Evolutionary conservation across 805 yeast genomes (phyloP), one percentile per base, ranked within the genome.

Genomic region (Citeromyces matritensis): DNA sequence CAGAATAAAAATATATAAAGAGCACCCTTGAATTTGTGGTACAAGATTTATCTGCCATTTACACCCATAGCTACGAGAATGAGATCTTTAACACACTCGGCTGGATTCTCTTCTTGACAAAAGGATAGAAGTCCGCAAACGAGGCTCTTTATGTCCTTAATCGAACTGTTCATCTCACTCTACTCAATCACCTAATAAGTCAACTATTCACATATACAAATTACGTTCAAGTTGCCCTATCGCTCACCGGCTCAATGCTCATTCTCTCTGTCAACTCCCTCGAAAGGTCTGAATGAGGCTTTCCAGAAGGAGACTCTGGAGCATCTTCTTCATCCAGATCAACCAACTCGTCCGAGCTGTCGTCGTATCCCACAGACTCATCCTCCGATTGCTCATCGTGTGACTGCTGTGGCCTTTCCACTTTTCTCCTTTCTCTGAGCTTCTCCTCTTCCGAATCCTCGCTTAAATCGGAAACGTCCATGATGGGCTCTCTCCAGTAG

Each of bases 401-500:
- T 15, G 28, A 10, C 10, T 26, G 15, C 9, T 28, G 30, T 11
- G 13, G 21, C 10, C 14, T 32, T 29, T 14, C 23, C 25, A 5
- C 27, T 13, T 12, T 29, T 25, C 27, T 35, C 23, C 17, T 12
- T 19, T 30, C 31, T 27, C 28, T 15, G 21, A 15, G 24, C 26
- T n/a, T 35, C 26, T 35, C 60, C 48, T 37, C 47, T 3, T 47
- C 58, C 6, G 48, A 51, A 17, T 67, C 71, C 9, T 59, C 47
- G 30, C 73, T 65, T 28, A 70, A 55, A 35, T 74, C 81, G 35
- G 69, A 68, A 15, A 79, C 44, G 37, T 73, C 73, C 4, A 66
- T 55, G 15, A 86, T 44, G 1, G 95, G 93, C 32, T 76, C 88
- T 39, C 94, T 61, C 98, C 98, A 91, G 50, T 68, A 91, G 47